phyloP scores from a whole-genome alignment of 257 asterid genomes.

The Craterostigma plantagineum region DNA sequence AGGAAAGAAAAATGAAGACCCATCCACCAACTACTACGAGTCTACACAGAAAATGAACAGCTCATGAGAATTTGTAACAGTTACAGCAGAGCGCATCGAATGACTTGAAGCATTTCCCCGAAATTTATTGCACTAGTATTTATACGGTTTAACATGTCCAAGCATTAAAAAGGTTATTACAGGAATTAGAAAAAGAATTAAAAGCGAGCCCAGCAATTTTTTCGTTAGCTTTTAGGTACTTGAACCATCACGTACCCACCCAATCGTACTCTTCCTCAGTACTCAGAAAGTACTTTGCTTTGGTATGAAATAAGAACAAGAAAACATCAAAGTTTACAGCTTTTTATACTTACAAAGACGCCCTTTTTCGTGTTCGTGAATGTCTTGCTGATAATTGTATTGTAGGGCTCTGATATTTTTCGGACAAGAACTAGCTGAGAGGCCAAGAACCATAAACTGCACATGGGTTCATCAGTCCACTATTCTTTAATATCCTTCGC shows the following conservation, averaged over 20 bases:
- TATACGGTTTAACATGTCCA: too few species aligned
- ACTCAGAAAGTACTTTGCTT: neutral
- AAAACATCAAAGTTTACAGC: too few species aligned
- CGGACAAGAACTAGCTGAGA: constrained; percentile 11
- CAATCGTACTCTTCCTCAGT: constrained; percentile 12
- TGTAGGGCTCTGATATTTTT: too few species aligned
- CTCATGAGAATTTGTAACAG: constrained; percentile 41
- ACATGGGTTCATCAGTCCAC: constrained; percentile 21
- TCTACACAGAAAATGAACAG: constrained; percentile 31
- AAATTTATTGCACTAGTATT: too few species aligned
- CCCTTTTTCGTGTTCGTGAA: too few species aligned
- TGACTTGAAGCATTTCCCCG: constrained; percentile 21
- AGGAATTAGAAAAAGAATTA: too few species aligned
- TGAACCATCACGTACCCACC: constrained; percentile 17
- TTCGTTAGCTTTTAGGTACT: constrained; percentile 17
- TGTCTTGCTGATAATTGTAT: neutral
- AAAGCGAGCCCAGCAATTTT: neutral
- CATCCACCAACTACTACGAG: constrained; percentile 52
- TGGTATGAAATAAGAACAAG: too few species aligned
- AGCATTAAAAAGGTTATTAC: too few species aligned
- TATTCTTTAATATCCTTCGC: constrained; percentile 11
- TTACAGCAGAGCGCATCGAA: constrained; percentile 16
- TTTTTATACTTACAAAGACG: too few species aligned
- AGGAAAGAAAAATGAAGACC: constrained; percentile 10
- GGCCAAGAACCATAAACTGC: constrained; percentile 22